Evolutionary conservation across 2,329 filamentous ascomycete species (phyloP).

Genomic region (Penicillium sumatraense): DNA sequence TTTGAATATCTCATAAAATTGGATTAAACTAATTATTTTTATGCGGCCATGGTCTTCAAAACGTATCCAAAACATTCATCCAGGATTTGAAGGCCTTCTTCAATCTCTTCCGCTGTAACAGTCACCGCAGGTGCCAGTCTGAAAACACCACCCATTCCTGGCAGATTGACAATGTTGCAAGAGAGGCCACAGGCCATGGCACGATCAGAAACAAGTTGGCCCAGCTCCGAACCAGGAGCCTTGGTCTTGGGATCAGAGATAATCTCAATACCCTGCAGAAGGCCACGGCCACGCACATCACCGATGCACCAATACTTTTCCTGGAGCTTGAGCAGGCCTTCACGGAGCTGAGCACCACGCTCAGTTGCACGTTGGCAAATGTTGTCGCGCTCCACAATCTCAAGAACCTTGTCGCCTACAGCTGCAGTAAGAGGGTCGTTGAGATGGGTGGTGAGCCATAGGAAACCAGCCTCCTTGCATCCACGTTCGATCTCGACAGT

Average conservation of each 20-base stretch:
- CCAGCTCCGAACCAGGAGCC: constrained; percentile 53
- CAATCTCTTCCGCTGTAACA: constrained; percentile 57
- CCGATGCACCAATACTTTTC: constrained; percentile 64
- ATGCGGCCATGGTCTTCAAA: not conserved
- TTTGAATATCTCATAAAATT: not conserved
- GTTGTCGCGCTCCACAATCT: constrained; percentile 63
- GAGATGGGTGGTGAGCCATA: constrained; percentile 66
- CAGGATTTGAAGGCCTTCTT: constrained; percentile 60
- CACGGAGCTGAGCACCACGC: constrained; percentile 42
- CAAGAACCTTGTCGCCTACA: constrained; percentile 65
- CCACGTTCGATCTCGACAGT: constrained; percentile 57
- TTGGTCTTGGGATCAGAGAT: constrained; percentile 57
- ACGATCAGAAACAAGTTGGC: constrained; percentile 51
- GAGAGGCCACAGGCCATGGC: constrained; percentile 58
- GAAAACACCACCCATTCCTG: constrained; percentile 62
- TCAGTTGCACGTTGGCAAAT: constrained; percentile 7
- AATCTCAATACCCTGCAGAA: constrained; percentile 65
- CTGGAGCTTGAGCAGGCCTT: constrained; percentile 53
- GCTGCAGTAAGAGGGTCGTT: constrained; percentile 66
- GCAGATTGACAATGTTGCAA: constrained; percentile 57
- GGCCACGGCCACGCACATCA: constrained; percentile 63
- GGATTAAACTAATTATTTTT: not conserved
- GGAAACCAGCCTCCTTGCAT: constrained; percentile 49
- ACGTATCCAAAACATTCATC: constrained; percentile 45
- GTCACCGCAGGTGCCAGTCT: constrained; percentile 66